Base-by-base conservation (phyloP, 148 eudicot genomes). In the Amaranthus cruentus region DNA sequence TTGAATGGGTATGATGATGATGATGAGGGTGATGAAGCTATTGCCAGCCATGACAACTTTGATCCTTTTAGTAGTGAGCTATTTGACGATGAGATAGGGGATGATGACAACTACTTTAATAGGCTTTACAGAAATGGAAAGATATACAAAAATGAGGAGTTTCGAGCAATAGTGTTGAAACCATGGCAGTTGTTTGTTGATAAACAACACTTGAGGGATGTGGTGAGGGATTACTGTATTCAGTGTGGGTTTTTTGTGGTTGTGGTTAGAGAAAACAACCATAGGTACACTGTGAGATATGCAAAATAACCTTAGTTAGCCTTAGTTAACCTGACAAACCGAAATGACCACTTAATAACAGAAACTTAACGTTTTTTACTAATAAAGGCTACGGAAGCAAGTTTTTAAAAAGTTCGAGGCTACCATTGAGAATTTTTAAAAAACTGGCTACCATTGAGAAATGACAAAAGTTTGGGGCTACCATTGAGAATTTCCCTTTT, bases 201-300 rank as follows among this genome's bases (percentile, higher is more conserved):
- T 5, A 64, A 55, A 11, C 53, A 55, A 8, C 77, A 74, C 6
- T 44, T 74, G 2, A 74, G 48, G 70, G 60, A 65, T 5, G 63
- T 65, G 2, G 15, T 64, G 0, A 74, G 61, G 7, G 77, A 74
- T 7, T 74, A 44, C 12, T 46, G 77, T 15, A 42, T 74, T 1
- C 70, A 74, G 6, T 38, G 47, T 7, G 63, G 70, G 1, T 52
- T 51, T n/a, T 47, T 6, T 14, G 8, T 46, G 47, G 55, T 47
- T 4, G 55, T 12, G 6, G 54, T n/a, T 6, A 5, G 4, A 6
- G 54, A 28, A 2, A 49, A n/a, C 6, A 64, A 42, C 15, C 0
- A 0, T 3, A 46, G 6, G 6, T 64, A 64, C 18, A 64, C 68
- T 9, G n/a, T 47, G 1, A 47, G 7, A 3, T 64, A n/a, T 48